These are phyloP conservation scores for Neurospora sp. DNA, from an alignment of 495 filamentous ascomycete species.

Conservation along the genomic window DNA sequence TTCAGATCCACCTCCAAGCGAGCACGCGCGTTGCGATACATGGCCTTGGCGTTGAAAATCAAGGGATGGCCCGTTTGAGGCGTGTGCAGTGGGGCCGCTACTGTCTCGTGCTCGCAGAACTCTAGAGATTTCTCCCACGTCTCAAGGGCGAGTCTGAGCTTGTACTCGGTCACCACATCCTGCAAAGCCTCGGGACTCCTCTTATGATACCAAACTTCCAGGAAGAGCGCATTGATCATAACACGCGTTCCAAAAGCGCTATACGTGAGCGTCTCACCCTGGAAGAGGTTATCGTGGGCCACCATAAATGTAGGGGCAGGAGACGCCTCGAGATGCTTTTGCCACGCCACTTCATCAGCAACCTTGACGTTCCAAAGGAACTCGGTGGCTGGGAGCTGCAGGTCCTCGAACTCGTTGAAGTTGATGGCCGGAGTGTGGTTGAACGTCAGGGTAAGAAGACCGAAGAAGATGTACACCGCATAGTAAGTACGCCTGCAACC, in stretches of 20 bases:
- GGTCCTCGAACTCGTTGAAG: slow-evolving; percentile 93
- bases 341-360: slow-evolving; percentile 72
- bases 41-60: slow-evolving; percentile 97
- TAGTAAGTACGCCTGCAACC: slow-evolving; percentile 95
- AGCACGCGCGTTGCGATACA: slow-evolving; percentile 89
- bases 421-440: slow-evolving; percentile 95
- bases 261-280: slow-evolving; percentile 83
- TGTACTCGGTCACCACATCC: slow-evolving; percentile 97
- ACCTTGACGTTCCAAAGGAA: slow-evolving; percentile 85
- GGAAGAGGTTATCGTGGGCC: slow-evolving; percentile 90
- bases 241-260: slow-evolving; percentile 96
- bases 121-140: slow-evolving; percentile 97
- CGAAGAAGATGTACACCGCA: slow-evolving; percentile 99
- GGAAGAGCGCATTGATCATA: slow-evolving; percentile 97
- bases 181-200: slow-evolving; percentile 91
- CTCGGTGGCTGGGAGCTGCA: slow-evolving; percentile 88
- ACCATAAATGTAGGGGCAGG: slow-evolving; percentile 77
- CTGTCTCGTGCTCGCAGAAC: slow-evolving; percentile 84
- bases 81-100: slow-evolving; percentile 81
- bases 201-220: slow-evolving; percentile 98
- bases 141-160: slow-evolving; percentile 87
- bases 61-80: slow-evolving; percentile 96
- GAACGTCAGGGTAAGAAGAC: slow-evolving; percentile 88
- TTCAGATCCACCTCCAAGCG: slow-evolving; percentile 93
- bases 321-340: slow-evolving; percentile 59